Percentiles rank a stretch among this genome's conserved stretches.
These are phyloP conservation scores for Hypoxylon cercidicola DNA, from an alignment of 495 filamentous ascomycete genomes.

Conservation along the genomic window DNA sequence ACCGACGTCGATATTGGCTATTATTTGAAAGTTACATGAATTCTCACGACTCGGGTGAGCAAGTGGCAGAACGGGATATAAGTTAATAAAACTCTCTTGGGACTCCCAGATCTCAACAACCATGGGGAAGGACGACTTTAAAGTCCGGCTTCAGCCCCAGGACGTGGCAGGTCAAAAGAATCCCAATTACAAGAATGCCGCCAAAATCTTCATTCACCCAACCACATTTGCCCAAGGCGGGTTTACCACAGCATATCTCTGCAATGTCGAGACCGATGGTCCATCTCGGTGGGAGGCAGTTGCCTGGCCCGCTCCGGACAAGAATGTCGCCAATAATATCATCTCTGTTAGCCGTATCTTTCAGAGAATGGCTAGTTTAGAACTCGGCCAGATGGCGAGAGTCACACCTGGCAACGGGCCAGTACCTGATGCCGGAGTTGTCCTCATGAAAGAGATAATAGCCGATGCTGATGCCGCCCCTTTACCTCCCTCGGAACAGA, in stretches of 20 bases:
- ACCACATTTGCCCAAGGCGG: slow-evolving; percentile 43
- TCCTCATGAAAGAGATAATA: slow-evolving; percentile 43
- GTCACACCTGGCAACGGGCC: slow-evolving; percentile 39
- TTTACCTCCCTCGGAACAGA: slow-evolving; percentile 52
- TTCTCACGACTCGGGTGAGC: not conserved
- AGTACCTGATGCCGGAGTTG: slow-evolving; percentile 39
- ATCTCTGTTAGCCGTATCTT: slow-evolving; percentile 44
- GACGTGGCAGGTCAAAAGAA: slow-evolving; percentile 46
- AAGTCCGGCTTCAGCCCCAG: slow-evolving; percentile 45
- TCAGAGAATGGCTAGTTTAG: slow-evolving; percentile 36
- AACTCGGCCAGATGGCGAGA: slow-evolving; percentile 43
- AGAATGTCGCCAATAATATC: slow-evolving; percentile 48
- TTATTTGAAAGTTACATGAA: not conserved
- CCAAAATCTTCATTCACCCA: slow-evolving; percentile 48
- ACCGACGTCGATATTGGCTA: too few species aligned
- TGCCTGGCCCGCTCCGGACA: slow-evolving; percentile 45
- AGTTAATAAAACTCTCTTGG: not conserved
- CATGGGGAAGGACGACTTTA: slow-evolving; percentile 45
- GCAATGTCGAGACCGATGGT: slow-evolving; percentile 36
- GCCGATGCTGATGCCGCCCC: slow-evolving; percentile 26
- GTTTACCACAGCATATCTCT: slow-evolving; percentile 40
- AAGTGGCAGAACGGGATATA: too few species aligned
- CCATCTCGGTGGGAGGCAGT: slow-evolving; percentile 35
- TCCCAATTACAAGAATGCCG: slow-evolving; percentile 44
- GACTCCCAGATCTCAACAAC: slow-evolving; percentile 11